A percentile compares a stretch with the other conserved stretches of the same genome.
phyloP scores from a whole-genome alignment of 805 yeast species.

The Candida endomychidarum region DNA sequence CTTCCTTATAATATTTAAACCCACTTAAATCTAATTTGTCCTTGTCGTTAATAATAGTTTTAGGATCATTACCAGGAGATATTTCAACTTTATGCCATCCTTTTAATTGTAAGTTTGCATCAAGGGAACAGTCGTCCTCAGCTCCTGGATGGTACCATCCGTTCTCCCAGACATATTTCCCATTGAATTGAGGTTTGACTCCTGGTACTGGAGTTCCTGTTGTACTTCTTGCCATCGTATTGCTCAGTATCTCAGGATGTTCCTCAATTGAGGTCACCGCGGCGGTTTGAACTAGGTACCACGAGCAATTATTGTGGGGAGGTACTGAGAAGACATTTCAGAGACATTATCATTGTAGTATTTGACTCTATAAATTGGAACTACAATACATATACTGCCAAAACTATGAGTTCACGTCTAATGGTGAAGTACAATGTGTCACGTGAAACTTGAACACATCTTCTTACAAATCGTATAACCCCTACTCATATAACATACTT shows the following conservation, averaged over 20 bases:
- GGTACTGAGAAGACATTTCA: too few relatives aligned
- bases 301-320: too few relatives aligned
- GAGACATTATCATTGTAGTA: too few relatives aligned
- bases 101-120: constrained; percentile 22
- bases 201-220: constrained; percentile 18
- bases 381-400: too few relatives aligned
- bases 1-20: constrained; percentile 30
- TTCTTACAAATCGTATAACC: too few relatives aligned
- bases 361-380: too few relatives aligned
- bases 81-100: constrained; percentile 38
- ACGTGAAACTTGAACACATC: too few relatives aligned
- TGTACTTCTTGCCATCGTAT: constrained; percentile 14
- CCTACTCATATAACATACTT: constrained; percentile 40
- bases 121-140: constrained; percentile 2
- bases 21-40: constrained; percentile 48
- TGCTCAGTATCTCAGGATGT: too few relatives aligned
- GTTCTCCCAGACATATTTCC: constrained; percentile 29
- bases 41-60: constrained; percentile 15
- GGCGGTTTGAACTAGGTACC: too few relatives aligned
- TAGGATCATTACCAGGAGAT: constrained; percentile 9
- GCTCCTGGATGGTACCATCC: constrained; percentile 36
- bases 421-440: too few relatives aligned
- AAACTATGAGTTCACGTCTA: too few relatives aligned
- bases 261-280: too few relatives aligned
- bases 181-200: constrained; percentile 6